A percentile compares a stretch with the other conserved stretches of the same genome.
These are phyloP conservation scores for Cochlearia excelsa DNA, from an alignment of 345 rosid species.

Conservation along the genomic window DNA sequence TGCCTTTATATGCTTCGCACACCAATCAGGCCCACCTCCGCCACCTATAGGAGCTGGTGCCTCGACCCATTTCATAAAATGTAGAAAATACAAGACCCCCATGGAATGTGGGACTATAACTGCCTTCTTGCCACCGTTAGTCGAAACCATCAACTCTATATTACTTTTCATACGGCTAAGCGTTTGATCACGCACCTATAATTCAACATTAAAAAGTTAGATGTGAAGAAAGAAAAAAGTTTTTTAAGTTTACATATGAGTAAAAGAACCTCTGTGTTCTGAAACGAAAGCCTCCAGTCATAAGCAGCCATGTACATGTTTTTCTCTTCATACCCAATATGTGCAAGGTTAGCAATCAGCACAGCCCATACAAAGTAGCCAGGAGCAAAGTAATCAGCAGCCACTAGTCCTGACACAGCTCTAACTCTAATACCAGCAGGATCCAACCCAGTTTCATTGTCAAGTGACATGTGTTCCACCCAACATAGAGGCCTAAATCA, in stretches of 20 bases:
- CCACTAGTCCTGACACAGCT: conserved; percentile 89
- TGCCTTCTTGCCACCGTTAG: conserved; percentile 76
- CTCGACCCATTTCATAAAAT: conserved; percentile 99
- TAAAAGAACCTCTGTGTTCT: conserved; percentile 81
- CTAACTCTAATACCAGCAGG: conserved; percentile 78
- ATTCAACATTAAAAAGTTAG: conserved; percentile 23
- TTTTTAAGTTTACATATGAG: not conserved
- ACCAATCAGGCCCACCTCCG: conserved; percentile 95
- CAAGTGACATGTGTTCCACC: conserved; percentile 95
- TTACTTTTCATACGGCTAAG: conserved; percentile 81
- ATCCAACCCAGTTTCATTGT: conserved; percentile 94
- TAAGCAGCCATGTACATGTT: conserved; percentile 97
- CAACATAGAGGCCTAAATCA: conserved; percentile 79
- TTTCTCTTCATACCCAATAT: conserved; percentile 91
- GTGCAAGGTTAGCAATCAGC: conserved; percentile 90
- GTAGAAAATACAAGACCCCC: conserved; percentile 91
- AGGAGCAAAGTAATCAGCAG: conserved; percentile 95
- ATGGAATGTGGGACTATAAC: conserved; percentile 94
- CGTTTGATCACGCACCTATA: conserved; percentile 84
- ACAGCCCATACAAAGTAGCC: conserved; percentile 99
- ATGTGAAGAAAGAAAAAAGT: conserved; percentile 10
- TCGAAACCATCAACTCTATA: conserved; percentile 80
- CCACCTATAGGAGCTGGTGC: conserved; percentile 98
- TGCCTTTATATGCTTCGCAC: conserved; percentile 88
- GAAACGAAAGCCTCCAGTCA: conserved; percentile 95